Conservation (phyloP, 2,329 filamentous ascomycete genomes). For the Colletotrichum lupini region DNA sequence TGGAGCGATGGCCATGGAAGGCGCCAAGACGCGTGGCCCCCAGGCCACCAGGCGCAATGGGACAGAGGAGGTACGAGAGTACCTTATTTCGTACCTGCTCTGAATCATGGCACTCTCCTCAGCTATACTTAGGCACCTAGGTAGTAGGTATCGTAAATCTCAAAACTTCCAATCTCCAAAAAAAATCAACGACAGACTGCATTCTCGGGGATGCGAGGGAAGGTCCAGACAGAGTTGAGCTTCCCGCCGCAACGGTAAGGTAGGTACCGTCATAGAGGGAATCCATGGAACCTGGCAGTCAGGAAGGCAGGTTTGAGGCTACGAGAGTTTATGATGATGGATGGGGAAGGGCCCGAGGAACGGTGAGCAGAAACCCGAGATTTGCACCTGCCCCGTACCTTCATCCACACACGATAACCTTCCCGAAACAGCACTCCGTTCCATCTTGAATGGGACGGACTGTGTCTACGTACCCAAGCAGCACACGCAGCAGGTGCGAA, state of each 20-base stretch:
- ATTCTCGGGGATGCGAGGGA: neutral
- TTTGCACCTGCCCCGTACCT: neutral
- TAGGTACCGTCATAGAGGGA: no score
- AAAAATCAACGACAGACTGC: no score
- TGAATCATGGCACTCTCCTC: neutral
- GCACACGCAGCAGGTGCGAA: neutral
- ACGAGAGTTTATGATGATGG: no score
- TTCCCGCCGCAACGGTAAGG: neutral
- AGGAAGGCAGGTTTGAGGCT: neutral
- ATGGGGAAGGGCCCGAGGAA: neutral
- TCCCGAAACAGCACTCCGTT: neutral
- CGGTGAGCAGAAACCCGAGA: neutral
- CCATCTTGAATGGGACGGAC: neutral
- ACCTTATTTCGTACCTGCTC: neutral
- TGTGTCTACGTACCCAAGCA: neutral
- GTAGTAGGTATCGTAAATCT: no score
- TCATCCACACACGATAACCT: neutral
- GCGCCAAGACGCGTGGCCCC: slow-evolving; percentile 12
- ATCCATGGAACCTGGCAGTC: neutral
- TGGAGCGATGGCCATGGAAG: neutral
- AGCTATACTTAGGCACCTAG: no score
- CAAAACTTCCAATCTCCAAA: no score
- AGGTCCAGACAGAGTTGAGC: neutral
- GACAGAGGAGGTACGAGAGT: neutral
- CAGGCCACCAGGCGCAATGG: neutral